phyloP scores from a whole-genome alignment of 495 filamentous ascomycete species.

The Neurospora terricola region DNA sequence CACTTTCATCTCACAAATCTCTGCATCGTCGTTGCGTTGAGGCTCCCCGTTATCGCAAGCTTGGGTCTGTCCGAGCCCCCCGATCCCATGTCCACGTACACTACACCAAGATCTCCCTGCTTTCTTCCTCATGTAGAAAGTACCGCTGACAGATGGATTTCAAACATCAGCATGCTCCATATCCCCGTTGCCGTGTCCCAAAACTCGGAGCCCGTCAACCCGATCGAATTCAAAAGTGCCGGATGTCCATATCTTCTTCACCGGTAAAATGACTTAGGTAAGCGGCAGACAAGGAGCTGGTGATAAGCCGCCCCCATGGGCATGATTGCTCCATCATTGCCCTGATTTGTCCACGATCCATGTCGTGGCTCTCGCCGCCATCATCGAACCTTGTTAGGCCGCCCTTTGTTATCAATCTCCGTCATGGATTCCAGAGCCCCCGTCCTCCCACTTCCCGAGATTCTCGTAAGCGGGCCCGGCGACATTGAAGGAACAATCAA shows the following conservation, averaged over 20 bases:
- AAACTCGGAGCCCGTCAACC: background rate
- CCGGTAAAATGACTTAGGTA: background rate
- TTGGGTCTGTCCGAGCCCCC: background rate
- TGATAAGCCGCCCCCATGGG: background rate
- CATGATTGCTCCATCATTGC: background rate
- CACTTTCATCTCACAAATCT: background rate
- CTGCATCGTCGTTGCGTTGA: too few species aligned
- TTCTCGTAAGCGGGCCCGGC: background rate
- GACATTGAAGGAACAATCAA: background rate
- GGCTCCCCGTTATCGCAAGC: background rate
- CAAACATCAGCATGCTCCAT: background rate
- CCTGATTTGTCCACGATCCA: background rate
- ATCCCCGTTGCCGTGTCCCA: background rate
- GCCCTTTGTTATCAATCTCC: background rate
- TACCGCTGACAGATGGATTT: background rate
- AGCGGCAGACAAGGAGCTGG: background rate
- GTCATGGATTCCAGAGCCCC: background rate
- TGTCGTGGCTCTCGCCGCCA: background rate
- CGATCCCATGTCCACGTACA: background rate
- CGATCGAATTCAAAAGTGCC: background rate
- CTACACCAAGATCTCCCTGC: background rate
- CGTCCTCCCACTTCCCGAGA: background rate
- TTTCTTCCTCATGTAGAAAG: background rate
- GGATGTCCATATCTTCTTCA: background rate
- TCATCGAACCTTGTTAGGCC: background rate